These are phyloP conservation scores for Coemansia sp. DNA, from an alignment of 192 early-diverging fungal species.

Conservation along the genomic window DNA sequence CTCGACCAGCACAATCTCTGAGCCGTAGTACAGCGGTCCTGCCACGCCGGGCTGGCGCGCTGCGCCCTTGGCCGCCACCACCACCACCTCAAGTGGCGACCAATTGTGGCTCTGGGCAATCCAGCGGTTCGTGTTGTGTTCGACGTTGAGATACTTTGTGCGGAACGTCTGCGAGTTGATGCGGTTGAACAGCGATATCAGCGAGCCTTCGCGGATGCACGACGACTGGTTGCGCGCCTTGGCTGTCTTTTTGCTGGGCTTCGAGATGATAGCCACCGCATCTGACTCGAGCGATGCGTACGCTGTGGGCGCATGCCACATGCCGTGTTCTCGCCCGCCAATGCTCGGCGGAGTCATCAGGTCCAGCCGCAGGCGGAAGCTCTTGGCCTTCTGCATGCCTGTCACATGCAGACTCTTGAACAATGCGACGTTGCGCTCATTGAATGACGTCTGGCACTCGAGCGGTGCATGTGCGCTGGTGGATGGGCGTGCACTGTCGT, in stretches of 20 bases:
- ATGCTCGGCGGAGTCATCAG: constrained; percentile 46
- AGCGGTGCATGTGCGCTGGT: constrained; percentile 53
- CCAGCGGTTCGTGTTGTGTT: constrained; percentile 48
- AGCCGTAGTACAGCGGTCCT: constrained; percentile 61
- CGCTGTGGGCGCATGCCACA: constrained; percentile 33
- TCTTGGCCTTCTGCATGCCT: constrained; percentile 77
- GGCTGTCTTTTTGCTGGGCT: constrained; percentile 89
- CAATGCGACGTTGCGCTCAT: constrained; percentile 56
- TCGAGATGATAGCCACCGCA: constrained; percentile 84
- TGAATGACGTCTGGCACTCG: constrained; percentile 51
- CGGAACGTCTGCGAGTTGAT: constrained; percentile 88
- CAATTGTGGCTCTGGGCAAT: constrained; percentile 57
- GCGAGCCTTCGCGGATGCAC: constrained; percentile 73
- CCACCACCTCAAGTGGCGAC: constrained; percentile 50
- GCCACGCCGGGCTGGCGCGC: constrained; percentile 3
- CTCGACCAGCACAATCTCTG: constrained; percentile 71
- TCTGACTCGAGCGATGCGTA: constrained; percentile 68
- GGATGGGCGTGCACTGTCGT: constrained; percentile 23
- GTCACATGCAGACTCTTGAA: constrained; percentile 79
- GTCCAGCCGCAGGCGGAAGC: constrained; percentile 70
- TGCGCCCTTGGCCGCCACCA: constrained; percentile 7
- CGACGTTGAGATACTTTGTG: constrained; percentile 78
- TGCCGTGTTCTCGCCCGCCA: constrained; percentile 11
- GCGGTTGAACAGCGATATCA: constrained; percentile 85
- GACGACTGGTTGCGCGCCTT: constrained; percentile 76